Percentiles rank a stretch among this genome's conserved stretches.
These are phyloP conservation scores for Thelonectria discophora DNA, from an alignment of 2,329 filamentous ascomycete species.

Conservation along the genomic window DNA sequence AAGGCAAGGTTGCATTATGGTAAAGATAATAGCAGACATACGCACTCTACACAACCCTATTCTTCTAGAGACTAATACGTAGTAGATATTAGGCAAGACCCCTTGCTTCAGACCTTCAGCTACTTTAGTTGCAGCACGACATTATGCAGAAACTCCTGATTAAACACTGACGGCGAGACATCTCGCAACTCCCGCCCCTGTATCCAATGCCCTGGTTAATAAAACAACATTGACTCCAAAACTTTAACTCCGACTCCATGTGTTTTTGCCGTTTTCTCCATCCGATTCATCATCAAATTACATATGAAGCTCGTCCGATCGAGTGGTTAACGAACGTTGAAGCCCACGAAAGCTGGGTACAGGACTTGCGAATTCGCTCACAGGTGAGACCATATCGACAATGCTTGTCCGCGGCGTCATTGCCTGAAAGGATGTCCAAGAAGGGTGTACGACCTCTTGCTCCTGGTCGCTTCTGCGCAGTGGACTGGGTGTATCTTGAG, in stretches of 20 bases:
- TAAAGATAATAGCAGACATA: no score
- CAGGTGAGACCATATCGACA: slow-evolving; percentile 38
- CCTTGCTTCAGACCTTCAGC: no score
- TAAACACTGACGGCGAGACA: no score
- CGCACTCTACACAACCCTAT: no score
- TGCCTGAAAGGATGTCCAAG: slow-evolving; percentile 25
- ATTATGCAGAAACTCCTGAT: no score
- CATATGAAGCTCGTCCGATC: slow-evolving; percentile 41
- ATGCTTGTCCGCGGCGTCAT: slow-evolving; percentile 32
- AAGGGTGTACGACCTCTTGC: slow-evolving; percentile 14
- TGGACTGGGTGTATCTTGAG: slow-evolving; percentile 1
- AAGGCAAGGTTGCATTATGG: no score
- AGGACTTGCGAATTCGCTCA: slow-evolving; percentile 40
- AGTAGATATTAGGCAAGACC: no score
- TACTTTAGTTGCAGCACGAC: no score
- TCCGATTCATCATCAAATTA: slow-evolving; percentile 12
- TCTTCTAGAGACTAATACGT: no score
- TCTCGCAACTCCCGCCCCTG: no score
- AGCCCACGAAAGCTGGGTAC: slow-evolving; percentile 33
- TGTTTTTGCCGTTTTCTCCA: not conserved
- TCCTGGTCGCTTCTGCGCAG: not conserved
- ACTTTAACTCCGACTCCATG: not conserved
- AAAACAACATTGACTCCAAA: not conserved
- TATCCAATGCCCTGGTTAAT: no score
- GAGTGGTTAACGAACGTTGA: slow-evolving; percentile 38